Conservation (phyloP, 805 yeast genomes). For the Naumovozyma dairenensis region DNA sequence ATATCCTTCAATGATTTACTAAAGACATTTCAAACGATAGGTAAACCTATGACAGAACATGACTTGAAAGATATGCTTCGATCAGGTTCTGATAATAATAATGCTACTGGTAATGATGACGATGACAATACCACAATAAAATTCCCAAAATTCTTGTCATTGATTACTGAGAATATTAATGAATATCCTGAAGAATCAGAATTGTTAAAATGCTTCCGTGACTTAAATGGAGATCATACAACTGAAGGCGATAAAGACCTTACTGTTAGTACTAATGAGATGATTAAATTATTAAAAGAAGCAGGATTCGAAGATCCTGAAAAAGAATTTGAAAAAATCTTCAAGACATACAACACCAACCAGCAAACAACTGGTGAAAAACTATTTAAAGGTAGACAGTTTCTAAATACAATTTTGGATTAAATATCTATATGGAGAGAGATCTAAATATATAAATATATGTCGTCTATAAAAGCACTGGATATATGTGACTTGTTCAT, state of each 20-base stretch:
- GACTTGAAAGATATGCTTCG: slow-evolving; percentile 43
- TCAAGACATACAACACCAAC: slow-evolving; percentile 46
- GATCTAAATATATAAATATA: slow-evolving; percentile 1
- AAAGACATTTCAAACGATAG: slow-evolving; percentile 43
- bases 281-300: slow-evolving; percentile 42
- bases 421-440: slow-evolving; percentile 1
- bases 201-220: slow-evolving; percentile 48
- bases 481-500: neutral
- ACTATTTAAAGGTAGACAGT: slow-evolving; percentile 51
- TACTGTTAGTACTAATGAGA: slow-evolving; percentile 38
- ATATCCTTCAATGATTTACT: slow-evolving; percentile 48
- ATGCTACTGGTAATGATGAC: slow-evolving; percentile 4
- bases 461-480: neutral
- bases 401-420: slow-evolving; percentile 42
- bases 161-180: slow-evolving; percentile 48
- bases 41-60: slow-evolving; percentile 34
- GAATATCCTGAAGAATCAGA: slow-evolving; percentile 44
- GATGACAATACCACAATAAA: slow-evolving; percentile 32
- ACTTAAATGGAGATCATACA: slow-evolving; percentile 28
- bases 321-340: slow-evolving; percentile 39
- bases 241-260: slow-evolving; percentile 22
- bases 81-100: neutral
- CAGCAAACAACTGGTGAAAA: slow-evolving; percentile 47
- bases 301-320: slow-evolving; percentile 30
- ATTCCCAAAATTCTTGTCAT: slow-evolving; percentile 56